These are phyloP conservation scores for Ascochyta clinopodiicola DNA, from an alignment of 2,329 filamentous ascomycete genomes.

Conservation along the genomic window DNA sequence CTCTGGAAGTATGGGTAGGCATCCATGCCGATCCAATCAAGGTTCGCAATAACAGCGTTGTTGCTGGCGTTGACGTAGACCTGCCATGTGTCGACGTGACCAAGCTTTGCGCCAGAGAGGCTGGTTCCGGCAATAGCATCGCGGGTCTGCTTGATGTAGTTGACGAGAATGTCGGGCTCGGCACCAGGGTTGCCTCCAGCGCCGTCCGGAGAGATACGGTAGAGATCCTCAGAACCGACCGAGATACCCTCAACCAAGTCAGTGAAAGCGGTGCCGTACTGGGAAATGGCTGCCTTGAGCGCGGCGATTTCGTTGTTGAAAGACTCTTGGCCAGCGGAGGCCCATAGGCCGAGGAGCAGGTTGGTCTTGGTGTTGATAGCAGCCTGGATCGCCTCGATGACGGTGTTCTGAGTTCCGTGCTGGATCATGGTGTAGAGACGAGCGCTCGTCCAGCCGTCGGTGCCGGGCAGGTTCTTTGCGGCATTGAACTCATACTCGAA, in stretches of 20 bases:
- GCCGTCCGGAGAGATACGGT: slow-evolving; percentile 69
- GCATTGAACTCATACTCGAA: slow-evolving; percentile 74
- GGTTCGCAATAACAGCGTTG: slow-evolving; percentile 69
- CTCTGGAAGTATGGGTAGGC: slow-evolving; percentile 85
- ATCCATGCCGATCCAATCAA: slow-evolving; percentile 84
- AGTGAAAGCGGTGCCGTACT: slow-evolving; percentile 71
- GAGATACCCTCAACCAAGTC: slow-evolving; percentile 80
- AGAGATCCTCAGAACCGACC: slow-evolving; percentile 80
- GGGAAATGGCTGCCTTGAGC: slow-evolving; percentile 70
- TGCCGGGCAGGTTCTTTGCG: slow-evolving; percentile 68
- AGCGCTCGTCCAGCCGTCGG: slow-evolving; percentile 66
- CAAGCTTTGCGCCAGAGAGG: slow-evolving; percentile 66
- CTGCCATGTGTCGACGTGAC: slow-evolving; percentile 87
- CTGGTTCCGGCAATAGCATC: slow-evolving; percentile 67
- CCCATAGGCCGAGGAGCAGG: slow-evolving; percentile 85
- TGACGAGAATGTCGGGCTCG: slow-evolving; percentile 66
- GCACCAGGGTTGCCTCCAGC: slow-evolving; percentile 67
- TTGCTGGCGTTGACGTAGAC: slow-evolving; percentile 72
- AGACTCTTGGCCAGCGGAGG: slow-evolving; percentile 67
- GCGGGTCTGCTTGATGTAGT: slow-evolving; percentile 75
- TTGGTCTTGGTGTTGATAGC: slow-evolving; percentile 80
- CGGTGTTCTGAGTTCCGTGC: slow-evolving; percentile 67
- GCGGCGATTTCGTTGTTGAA: slow-evolving; percentile 78
- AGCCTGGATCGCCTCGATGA: slow-evolving; percentile 76
- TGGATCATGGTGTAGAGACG: slow-evolving; percentile 81